Percentiles rank a stretch among this genome's conserved stretches.
These are phyloP conservation scores for Monascus ruber DNA, from an alignment of 2,329 filamentous ascomycete genomes.

Conservation along the genomic window DNA sequence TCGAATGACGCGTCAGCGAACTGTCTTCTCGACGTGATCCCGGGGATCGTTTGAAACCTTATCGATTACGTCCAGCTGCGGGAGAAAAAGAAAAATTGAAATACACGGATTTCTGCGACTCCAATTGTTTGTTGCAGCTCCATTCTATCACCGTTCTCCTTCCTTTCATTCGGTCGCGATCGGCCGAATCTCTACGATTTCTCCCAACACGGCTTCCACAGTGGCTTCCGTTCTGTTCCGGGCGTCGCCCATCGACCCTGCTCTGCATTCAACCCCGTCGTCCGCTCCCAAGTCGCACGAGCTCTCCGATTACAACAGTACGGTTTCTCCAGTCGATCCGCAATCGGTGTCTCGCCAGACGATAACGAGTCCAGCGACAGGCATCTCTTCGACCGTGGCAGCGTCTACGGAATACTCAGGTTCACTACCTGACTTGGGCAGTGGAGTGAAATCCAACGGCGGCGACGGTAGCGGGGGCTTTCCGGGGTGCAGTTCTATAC, in stretches of 20 bases:
- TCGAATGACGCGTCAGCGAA: too few species aligned
- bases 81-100: not conserved
- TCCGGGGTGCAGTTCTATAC: conserved; percentile 20
- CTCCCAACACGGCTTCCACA: conserved; percentile 44
- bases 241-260: conserved; percentile 46
- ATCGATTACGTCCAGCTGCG: too few species aligned
- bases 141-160: conserved; percentile 1
- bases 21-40: too few species aligned
- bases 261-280: conserved; percentile 36
- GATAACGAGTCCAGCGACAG: conserved; percentile 30
- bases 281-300: conserved; percentile 26
- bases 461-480: conserved; percentile 16
- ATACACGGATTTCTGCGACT: not conserved
- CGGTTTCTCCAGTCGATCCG: conserved; percentile 35
- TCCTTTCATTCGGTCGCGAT: conserved; percentile 19
- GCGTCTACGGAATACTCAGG: conserved; percentile 38
- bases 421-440: conserved; percentile 18
- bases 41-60: too few species aligned
- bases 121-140: not conserved
- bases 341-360: conserved; percentile 37
- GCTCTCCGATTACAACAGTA: conserved; percentile 28
- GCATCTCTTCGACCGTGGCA: conserved; percentile 44
- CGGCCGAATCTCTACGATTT: conserved; percentile 21
- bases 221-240: conserved; percentile 49
- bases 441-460: conserved; percentile 17